phyloP scores from a whole-genome alignment of 495 filamentous ascomycete species.

The Podospora comata region DNA sequence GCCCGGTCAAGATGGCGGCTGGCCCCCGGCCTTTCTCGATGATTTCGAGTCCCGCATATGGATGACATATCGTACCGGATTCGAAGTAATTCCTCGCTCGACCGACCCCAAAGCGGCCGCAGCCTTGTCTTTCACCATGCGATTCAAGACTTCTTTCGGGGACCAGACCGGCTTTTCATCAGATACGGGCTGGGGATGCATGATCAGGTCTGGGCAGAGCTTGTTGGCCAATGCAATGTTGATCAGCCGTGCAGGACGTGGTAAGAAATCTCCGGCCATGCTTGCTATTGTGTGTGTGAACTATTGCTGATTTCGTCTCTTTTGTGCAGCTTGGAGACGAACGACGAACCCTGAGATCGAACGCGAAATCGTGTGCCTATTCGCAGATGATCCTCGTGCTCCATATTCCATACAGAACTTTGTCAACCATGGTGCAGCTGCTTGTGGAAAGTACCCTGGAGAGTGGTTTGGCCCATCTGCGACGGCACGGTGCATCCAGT shows the following conservation, averaged over 20 bases:
- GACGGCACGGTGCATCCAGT: constrained; percentile 95
- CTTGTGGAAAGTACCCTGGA: constrained; percentile 91
- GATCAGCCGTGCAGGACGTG: constrained; percentile 71
- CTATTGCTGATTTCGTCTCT: not conserved
- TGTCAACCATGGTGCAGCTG: constrained; percentile 79
- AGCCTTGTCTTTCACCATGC: constrained; percentile 82
- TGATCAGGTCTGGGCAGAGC: constrained; percentile 96
- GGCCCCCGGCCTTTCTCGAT: constrained; percentile 82
- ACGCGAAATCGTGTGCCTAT: constrained; percentile 69
- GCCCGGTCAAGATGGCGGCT: constrained; percentile 56
- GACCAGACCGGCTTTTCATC: constrained; percentile 84
- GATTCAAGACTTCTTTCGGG: constrained; percentile 73
- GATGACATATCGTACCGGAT: constrained; percentile 94
- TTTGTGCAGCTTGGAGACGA: constrained; percentile 70
- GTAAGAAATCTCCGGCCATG: constrained; percentile 43
- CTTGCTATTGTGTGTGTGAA: not conserved
- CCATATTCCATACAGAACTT: constrained; percentile 96
- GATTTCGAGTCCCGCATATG: constrained; percentile 93
- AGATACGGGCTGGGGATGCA: constrained; percentile 97
- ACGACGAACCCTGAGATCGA: constrained; percentile 59
- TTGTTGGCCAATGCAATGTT: constrained; percentile 81
- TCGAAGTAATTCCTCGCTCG: constrained; percentile 75
- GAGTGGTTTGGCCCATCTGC: constrained; percentile 99
- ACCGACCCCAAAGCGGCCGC: constrained; percentile 64
- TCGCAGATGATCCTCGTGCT: constrained; percentile 81